A percentile compares a stretch with the other conserved stretches of the same genome.
phyloP scores from a whole-genome alignment of 2,329 filamentous ascomycete species.

The Xylaria sp. region DNA sequence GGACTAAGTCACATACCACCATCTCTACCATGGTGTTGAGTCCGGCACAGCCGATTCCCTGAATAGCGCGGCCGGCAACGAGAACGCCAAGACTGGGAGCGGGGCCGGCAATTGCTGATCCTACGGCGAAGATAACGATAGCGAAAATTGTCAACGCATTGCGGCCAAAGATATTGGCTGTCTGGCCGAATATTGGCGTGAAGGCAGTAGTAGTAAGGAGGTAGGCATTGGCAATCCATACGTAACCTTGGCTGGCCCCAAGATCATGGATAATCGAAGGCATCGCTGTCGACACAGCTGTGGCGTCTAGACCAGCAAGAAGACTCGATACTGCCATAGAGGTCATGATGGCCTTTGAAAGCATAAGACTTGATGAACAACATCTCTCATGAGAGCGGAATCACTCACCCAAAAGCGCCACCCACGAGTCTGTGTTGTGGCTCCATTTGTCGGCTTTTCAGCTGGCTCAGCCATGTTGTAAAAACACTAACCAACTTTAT shows the following conservation, averaged over 20 bases:
- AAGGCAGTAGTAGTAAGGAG: constrained; percentile 51
- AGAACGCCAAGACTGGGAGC: constrained; percentile 51
- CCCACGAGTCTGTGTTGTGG: constrained; percentile 14
- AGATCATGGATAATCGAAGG: constrained; percentile 39
- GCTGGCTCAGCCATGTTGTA: background rate
- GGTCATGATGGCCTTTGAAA: constrained; percentile 26
- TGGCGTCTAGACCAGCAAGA: constrained; percentile 34
- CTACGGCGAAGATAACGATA: constrained; percentile 63
- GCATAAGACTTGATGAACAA: background rate
- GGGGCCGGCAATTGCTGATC: constrained; percentile 50
- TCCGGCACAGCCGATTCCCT: constrained; percentile 57
- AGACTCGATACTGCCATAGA: constrained; percentile 25
- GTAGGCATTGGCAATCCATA: constrained; percentile 39
- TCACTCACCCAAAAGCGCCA: constrained; percentile 33
- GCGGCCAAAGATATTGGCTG: constrained; percentile 59
- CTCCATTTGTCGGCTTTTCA: background rate
- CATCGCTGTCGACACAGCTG: constrained; percentile 38
- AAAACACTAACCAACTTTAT: background rate
- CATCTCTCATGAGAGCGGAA: background rate
- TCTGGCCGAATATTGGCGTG: constrained; percentile 57
- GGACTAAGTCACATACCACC: constrained; percentile 40
- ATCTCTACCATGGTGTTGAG: constrained; percentile 48
- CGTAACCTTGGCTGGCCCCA: constrained; percentile 30
- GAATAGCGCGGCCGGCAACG: constrained; percentile 60
- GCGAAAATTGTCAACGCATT: constrained; percentile 53